These are phyloP conservation scores for Calonectria multiphialidica DNA, from an alignment of 2,329 filamentous ascomycete genomes.

Conservation along the genomic window DNA sequence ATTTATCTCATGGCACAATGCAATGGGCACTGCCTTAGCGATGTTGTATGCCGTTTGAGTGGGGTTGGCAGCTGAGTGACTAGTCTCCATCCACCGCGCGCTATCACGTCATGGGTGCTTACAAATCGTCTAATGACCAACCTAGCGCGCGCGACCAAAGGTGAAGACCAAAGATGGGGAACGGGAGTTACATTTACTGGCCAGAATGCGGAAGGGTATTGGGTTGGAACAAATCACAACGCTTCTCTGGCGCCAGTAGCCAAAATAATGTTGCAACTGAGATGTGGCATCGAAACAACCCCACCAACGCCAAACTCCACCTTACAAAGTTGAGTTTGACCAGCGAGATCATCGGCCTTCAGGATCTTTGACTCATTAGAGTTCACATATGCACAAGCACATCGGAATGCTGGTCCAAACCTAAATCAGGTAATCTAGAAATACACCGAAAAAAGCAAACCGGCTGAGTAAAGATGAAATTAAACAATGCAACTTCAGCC, in stretches of 20 bases:
- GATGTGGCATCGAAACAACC: not conserved
- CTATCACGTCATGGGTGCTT: slow-evolving; percentile 12
- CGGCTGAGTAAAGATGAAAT: too few relatives aligned
- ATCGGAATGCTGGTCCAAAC: too few relatives aligned
- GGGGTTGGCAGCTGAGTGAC: not conserved
- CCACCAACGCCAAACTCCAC: not conserved
- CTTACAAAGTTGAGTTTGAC: not conserved
- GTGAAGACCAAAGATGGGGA: not conserved
- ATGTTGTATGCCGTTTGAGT: not conserved
- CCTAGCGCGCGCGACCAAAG: slow-evolving; percentile 3
- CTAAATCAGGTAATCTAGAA: too few relatives aligned
- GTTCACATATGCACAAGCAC: too few relatives aligned
- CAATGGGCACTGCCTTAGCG: not conserved
- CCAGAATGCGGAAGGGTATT: not conserved
- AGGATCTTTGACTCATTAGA: too few relatives aligned
- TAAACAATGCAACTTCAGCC: too few relatives aligned
- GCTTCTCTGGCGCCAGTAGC: not conserved
- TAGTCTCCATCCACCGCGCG: not conserved
- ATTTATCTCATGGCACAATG: not conserved
- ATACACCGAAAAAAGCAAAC: too few relatives aligned
- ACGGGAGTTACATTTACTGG: not conserved
- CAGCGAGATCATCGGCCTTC: not conserved
- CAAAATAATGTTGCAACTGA: not conserved
- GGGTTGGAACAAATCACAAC: not conserved
- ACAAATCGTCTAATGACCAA: not conserved